Percentiles rank a stretch among this genome's conserved stretches.
These are phyloP conservation scores for Citrus hindsii DNA, from an alignment of 345 rosid genomes.

Conservation along the genomic window DNA sequence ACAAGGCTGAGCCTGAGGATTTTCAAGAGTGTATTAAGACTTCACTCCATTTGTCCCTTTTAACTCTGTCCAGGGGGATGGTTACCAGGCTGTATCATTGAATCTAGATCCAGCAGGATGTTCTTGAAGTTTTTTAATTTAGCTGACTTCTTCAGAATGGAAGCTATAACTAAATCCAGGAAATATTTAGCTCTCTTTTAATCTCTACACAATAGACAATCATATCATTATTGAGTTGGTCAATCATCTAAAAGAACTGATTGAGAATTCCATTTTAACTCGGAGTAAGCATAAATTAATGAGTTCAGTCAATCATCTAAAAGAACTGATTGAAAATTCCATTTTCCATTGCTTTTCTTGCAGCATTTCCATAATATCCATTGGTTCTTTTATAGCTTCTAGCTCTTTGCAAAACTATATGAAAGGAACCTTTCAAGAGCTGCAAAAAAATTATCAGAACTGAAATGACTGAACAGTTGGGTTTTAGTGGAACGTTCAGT, in stretches of 20 bases:
- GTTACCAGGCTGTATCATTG: background rate
- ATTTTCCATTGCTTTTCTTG: background rate
- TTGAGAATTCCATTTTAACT: background rate
- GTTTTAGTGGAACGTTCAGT: background rate
- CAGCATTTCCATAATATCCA: background rate
- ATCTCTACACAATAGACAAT: background rate
- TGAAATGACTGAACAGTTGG: background rate
- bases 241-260: background rate
- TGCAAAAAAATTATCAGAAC: background rate
- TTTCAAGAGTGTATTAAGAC: background rate
- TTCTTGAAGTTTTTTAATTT: background rate
- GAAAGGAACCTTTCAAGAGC: background rate
- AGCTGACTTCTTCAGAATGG: background rate
- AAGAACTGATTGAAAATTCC: background rate
- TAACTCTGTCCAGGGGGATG: background rate
- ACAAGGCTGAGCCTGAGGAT: no score
- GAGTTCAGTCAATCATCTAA: background rate
- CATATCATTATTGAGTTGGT: background rate
- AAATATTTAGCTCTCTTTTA: background rate
- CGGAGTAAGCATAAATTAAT: background rate
- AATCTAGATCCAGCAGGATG: background rate
- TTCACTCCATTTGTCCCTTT: background rate
- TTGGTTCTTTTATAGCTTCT: background rate
- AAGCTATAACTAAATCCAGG: background rate
- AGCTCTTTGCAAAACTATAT: background rate